Evolutionary conservation across 2,329 filamentous ascomycete species (phyloP).

Genomic region (Aspergillus chevalieri): DNA sequence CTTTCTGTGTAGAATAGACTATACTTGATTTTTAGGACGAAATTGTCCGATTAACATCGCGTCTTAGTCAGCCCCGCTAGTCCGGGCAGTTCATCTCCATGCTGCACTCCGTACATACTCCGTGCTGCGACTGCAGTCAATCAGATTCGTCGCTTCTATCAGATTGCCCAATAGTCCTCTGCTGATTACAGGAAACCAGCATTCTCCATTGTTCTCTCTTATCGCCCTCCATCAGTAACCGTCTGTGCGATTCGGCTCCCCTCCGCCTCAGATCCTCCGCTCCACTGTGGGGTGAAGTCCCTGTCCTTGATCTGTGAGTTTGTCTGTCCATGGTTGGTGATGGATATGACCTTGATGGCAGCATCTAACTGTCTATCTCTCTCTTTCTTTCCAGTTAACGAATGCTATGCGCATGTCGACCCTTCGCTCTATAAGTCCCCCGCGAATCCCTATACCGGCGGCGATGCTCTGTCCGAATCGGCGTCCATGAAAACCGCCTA

Average conservation of each 20-base stretch:
- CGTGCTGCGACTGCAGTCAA: no score
- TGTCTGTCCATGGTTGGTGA: not conserved
- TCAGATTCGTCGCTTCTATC: no score
- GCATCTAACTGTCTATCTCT: not conserved
- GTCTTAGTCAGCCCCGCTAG: no score
- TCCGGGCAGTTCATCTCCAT: no score
- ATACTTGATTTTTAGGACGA: no score
- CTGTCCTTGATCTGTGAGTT: not conserved
- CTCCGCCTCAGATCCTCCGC: not conserved
- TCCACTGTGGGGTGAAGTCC: not conserved
- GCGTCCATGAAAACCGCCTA: not conserved
- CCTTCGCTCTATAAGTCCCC: not conserved
- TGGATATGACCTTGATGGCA: not conserved
- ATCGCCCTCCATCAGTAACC: not conserved
- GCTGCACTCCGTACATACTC: no score
- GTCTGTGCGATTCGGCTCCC: not conserved
- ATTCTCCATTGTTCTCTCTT: not conserved
- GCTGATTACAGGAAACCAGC: no score
- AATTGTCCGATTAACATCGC: no score
- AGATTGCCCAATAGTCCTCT: no score
- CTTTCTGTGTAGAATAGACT: no score
- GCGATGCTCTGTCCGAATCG: not conserved
- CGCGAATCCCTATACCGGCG: slow-evolving; percentile 3
- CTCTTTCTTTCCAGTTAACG: not conserved
- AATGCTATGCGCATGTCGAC: not conserved